Evolutionary conservation across 176 grass and related monocot species (phyloP).

Genomic region (Oryza meyeriana): DNA sequence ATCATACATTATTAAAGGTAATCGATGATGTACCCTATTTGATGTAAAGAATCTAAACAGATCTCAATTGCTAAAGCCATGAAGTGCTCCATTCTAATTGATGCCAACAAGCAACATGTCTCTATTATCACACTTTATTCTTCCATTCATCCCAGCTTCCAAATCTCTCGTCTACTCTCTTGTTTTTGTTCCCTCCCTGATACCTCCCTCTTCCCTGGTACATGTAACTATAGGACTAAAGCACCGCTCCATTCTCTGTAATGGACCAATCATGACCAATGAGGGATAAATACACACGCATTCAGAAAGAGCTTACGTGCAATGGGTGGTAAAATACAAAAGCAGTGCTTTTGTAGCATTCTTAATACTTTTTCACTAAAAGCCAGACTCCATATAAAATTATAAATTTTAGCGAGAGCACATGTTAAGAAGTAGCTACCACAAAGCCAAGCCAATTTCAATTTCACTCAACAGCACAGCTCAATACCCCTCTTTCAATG

Average conservation of each 20-base stretch:
- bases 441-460: not conserved
- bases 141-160: not conserved
- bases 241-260: not conserved
- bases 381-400: not conserved
- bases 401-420: not conserved
- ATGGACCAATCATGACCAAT: not conserved
- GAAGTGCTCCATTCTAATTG: not conserved
- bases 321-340: not conserved
- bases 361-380: not conserved
- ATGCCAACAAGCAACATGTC: not conserved
- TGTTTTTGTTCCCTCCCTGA: not conserved
- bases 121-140: not conserved
- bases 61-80: conserved; percentile 1
- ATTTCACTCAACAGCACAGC: not conserved
- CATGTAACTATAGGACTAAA: not conserved
- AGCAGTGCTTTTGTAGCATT: not conserved
- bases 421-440: not conserved
- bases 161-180: not conserved
- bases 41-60: not conserved
- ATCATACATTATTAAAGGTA: not conserved
- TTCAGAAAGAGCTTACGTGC: not conserved
- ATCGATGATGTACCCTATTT: not conserved
- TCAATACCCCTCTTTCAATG: not conserved
- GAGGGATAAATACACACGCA: not conserved
- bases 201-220: not conserved